Evolutionary conservation across 805 yeast species (phyloP).

Genomic region (Candida argentea): DNA sequence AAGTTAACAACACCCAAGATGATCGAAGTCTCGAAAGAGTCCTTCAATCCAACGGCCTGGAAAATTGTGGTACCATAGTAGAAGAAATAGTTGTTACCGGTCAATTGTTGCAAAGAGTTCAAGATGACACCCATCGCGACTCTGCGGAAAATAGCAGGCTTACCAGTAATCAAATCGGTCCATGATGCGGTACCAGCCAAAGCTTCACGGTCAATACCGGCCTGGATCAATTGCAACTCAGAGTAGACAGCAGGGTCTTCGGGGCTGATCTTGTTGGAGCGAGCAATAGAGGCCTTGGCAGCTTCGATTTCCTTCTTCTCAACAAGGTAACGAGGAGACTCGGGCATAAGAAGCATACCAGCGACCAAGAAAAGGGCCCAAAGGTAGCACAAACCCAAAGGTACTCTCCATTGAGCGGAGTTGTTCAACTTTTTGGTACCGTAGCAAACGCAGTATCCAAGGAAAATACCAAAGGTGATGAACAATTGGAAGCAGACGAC

Average conservation of each 20-base stretch:
- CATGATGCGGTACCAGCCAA: conserved; percentile 18
- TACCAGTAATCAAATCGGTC: conserved; percentile 17
- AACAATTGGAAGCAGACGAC: conserved; percentile 20
- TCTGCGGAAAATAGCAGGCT: conserved; percentile 17
- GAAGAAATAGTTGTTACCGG: conserved; percentile 59
- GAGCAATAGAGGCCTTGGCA: conserved; percentile 16
- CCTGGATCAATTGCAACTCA: conserved; percentile 17
- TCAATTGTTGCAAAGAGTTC: conserved; percentile 44
- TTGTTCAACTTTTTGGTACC: conserved; percentile 15
- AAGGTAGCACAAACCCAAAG: conserved; percentile 18
- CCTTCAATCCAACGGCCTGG: conserved; percentile 45
- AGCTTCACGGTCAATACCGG: conserved; percentile 19
- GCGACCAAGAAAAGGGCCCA: conserved; percentile 16
- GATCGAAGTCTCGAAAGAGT: conserved; percentile 52
- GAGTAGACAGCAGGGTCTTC: conserved; percentile 17
- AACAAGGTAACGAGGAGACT: conserved; percentile 18
- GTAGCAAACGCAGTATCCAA: conserved; percentile 18
- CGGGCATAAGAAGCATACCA: conserved; percentile 20
- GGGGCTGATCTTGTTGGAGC: conserved; percentile 13
- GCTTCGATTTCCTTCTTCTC: conserved; percentile 15
- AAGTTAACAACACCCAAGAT: conserved; percentile 49
- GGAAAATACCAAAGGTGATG: conserved; percentile 18
- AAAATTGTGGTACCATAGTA: conserved; percentile 58
- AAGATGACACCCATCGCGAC: conserved; percentile 16
- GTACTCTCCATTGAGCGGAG: conserved; percentile 19